Evolutionary conservation across 305 asterid genomes (phyloP), one percentile per base, ranked within the genome.

Genomic region (Galium porrigens): DNA sequence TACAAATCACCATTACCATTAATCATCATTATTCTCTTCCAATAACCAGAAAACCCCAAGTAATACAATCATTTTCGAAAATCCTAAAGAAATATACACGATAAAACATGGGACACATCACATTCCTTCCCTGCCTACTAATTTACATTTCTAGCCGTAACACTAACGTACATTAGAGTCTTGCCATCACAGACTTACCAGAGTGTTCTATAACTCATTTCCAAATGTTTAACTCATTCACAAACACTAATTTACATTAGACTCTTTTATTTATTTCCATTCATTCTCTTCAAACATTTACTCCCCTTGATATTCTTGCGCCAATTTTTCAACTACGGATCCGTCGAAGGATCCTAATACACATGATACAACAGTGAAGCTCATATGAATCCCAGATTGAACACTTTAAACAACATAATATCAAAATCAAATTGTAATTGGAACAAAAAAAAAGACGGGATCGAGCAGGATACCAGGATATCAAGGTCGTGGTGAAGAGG

Each of bases 401-500:
- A 18, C 61, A 10, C 20, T 1, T 2, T 0, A 56, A 4, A 56
- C 37, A 22, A n/a, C 61, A 56, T 15, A 29, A 56, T 12, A 4
- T 54, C 20, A 30, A 57, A 29, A 11, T 34, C 17, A 56, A 20
- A 10, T 17, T 37, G 29, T n/a, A 39, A 18, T 18, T 18, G 20
- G 3, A 1, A 44, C 37, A 42, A 32, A 29, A 30, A 11, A 39
- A 30, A 22, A 46, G 34, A 15, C 18, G 6, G 0, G 48, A 22
- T 5, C 41, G 37, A 59, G 64, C 30, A 1, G 18, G 17, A 5
- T 87, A 91, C 98, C 96, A 92, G 80, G 79, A 92, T 74, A 76
- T 91, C 98, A 52, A 88, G 84, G 78, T 88, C 90, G 12, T 75
- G 77, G 73, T 77, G 83, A 77, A 83, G 66, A 65, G 83, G 63